Conservation (phyloP, 106 monocot species). For the Chionographis japonica region DNA sequence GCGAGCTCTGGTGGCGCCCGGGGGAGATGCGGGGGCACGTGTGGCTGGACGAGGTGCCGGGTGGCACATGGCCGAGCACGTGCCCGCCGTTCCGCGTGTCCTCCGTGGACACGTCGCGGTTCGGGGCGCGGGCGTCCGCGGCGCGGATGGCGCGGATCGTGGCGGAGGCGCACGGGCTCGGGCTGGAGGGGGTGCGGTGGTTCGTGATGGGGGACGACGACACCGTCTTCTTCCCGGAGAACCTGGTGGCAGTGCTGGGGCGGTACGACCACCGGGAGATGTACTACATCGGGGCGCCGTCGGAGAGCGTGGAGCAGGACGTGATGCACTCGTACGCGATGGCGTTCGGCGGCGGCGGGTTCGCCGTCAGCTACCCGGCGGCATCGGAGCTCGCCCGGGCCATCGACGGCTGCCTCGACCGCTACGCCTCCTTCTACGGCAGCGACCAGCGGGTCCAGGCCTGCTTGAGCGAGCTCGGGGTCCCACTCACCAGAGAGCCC, state of each 20-base stretch:
- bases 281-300: slow-evolving; percentile 66
- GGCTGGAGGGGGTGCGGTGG: slow-evolving; percentile 45
- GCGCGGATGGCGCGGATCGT: slow-evolving; percentile 61
- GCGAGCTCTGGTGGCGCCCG: slow-evolving; percentile 69
- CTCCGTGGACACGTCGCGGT: slow-evolving; percentile 39
- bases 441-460: slow-evolving; percentile 72
- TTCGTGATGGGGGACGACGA: slow-evolving; percentile 95
- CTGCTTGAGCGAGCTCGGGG: slow-evolving; percentile 69
- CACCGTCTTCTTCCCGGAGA: slow-evolving; percentile 85
- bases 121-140: slow-evolving; percentile 41
- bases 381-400: slow-evolving; percentile 36
- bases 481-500: slow-evolving; percentile 63
- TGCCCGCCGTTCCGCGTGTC: slow-evolving; percentile 46
- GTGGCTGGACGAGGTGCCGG: slow-evolving; percentile 61
- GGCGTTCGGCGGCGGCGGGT: slow-evolving; percentile 91
- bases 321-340: slow-evolving; percentile 66
- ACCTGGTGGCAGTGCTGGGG: slow-evolving; percentile 54
- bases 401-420: slow-evolving; percentile 55
- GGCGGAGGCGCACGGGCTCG: slow-evolving; percentile 31
- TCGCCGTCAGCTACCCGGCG: slow-evolving; percentile 68
- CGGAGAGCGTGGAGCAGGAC: slow-evolving; percentile 89
- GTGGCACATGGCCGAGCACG: slow-evolving; percentile 13
- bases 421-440: slow-evolving; percentile 57
- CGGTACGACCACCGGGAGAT: slow-evolving; percentile 76
- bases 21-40: slow-evolving; percentile 45